A percentile compares a stretch with the other conserved stretches of the same genome.
Evolutionary conservation across 257 asterid species (phyloP).

Genomic region (Cinchona pubescens): DNA sequence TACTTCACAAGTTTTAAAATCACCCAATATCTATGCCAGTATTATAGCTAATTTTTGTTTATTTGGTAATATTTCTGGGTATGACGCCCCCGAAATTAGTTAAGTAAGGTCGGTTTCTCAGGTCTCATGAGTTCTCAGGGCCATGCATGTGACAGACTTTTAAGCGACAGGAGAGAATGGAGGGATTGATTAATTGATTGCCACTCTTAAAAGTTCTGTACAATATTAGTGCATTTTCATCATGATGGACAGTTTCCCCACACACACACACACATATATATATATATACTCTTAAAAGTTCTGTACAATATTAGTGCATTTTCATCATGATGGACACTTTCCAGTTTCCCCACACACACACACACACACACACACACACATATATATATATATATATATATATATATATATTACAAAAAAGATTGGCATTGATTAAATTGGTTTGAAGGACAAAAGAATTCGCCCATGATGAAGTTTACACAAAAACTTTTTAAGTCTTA

Average conservation of each 20-base stretch:
- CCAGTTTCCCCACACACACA: no score
- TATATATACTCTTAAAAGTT: conserved; percentile 13
- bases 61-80: no score
- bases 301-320: not conserved
- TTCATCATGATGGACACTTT: not conserved
- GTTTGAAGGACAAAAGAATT: conserved; percentile 5
- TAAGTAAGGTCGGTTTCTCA: not conserved
- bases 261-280: no score
- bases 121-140: no score
- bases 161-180: conserved; percentile 23
- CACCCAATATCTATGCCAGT: no score
- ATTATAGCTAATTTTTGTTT: no score
- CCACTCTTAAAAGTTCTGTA: conserved; percentile 12
- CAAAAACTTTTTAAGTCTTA: conserved; percentile 8
- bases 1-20: no score
- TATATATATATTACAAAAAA: no score
- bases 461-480: conserved; percentile 7
- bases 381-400: no score
- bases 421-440: no score
- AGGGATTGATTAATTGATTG: conserved; percentile 11
- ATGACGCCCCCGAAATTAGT: not conserved
- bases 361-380: no score
- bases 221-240: not conserved
- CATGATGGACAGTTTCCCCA: no score
- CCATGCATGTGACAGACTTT: conserved; percentile 18